These are phyloP conservation scores for Blastomyces silverae DNA, from an alignment of 2,329 filamentous ascomycete species.

Conservation along the genomic window DNA sequence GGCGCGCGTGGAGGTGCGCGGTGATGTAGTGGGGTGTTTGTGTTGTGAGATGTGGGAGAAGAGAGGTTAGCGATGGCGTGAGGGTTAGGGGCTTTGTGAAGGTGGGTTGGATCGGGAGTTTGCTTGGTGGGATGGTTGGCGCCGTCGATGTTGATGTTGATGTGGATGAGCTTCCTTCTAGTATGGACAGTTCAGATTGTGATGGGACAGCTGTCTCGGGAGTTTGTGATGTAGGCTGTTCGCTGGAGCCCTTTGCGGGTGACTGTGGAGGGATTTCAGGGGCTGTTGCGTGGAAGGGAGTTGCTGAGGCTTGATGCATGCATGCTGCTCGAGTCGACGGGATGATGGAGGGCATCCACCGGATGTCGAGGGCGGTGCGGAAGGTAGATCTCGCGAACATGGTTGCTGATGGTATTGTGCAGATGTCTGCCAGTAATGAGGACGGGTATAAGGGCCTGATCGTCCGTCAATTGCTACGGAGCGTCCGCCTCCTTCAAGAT, in stretches of 20 bases:
- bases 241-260: slow-evolving; percentile 19
- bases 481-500: background rate
- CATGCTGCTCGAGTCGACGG: slow-evolving; percentile 37
- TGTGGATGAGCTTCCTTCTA: slow-evolving; percentile 14
- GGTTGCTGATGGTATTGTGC: slow-evolving; percentile 10
- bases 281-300: slow-evolving; percentile 29
- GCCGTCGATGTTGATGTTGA: slow-evolving; percentile 19
- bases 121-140: slow-evolving; percentile 23
- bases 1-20: slow-evolving; percentile 44
- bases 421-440: background rate
- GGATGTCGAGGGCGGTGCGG: slow-evolving; percentile 26
- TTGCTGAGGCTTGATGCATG: slow-evolving; percentile 36
- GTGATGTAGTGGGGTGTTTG: slow-evolving; percentile 45
- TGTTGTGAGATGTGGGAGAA: slow-evolving; percentile 40
- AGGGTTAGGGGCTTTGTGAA: slow-evolving; percentile 37
- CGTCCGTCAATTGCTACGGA: slow-evolving; percentile 9
- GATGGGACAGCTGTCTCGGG: slow-evolving; percentile 24
- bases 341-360: slow-evolving; percentile 20
- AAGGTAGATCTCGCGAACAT: slow-evolving; percentile 37
- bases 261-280: slow-evolving; percentile 27
- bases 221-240: slow-evolving; percentile 14
- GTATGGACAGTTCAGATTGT: slow-evolving; percentile 21
- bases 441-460: background rate
- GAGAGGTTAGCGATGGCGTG: slow-evolving; percentile 36
- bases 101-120: slow-evolving; percentile 35